Base-by-base conservation (phyloP, 2,329 filamentous ascomycete genomes). In the Fusarium sublunatum region DNA sequence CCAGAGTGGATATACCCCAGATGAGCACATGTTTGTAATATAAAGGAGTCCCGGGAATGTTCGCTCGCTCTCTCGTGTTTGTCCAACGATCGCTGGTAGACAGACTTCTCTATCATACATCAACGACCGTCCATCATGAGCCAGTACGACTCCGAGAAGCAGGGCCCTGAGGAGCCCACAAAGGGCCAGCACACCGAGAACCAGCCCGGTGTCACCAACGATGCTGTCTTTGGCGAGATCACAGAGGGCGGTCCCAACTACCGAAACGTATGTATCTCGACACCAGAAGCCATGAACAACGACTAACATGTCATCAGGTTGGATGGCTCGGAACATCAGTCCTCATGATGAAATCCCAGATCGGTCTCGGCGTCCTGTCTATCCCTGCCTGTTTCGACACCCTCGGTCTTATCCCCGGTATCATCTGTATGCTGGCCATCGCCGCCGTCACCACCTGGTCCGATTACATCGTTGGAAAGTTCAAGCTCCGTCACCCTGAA, bases 401-500 rank as follows among this genome's bases (percentile, higher is more conserved):
- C 2, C 73, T 83, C 9, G 81, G 81, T n/a, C 72, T 83, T 28
- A 74, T 83, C 8, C 81, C 81, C 1, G 81, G 81, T 9, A 70
- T 82, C 15, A 78, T 83, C 24, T 75, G 76, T 43, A 72, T 83
- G 13, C 42, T 77, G 1, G 59, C 63, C 10, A 76, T 83, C 25
- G 79, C 74, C 2, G 60, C 44, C 29, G 80, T 83, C 64, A 83
- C 80, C 0, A 81, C 78, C 3, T 83, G 81, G 81, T 81, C 80
- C 6, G 76, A 77, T 52, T 82, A 79, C 58, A 78, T 82, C 15
- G 74, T 83, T 9, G 82, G 81, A 11, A 70, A 72, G 11, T 85
- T 85, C 75, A 86, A 86, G 68, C 65, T 80, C n/a, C 72, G 73
- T 22, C 83, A 86, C 59, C 77, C 77, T 3, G 76, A 81, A 40